A percentile compares a stretch with the other conserved stretches of the same genome.
phyloP scores from a whole-genome alignment of 2,329 filamentous ascomycete genomes.

The Aspergillus unguis region DNA sequence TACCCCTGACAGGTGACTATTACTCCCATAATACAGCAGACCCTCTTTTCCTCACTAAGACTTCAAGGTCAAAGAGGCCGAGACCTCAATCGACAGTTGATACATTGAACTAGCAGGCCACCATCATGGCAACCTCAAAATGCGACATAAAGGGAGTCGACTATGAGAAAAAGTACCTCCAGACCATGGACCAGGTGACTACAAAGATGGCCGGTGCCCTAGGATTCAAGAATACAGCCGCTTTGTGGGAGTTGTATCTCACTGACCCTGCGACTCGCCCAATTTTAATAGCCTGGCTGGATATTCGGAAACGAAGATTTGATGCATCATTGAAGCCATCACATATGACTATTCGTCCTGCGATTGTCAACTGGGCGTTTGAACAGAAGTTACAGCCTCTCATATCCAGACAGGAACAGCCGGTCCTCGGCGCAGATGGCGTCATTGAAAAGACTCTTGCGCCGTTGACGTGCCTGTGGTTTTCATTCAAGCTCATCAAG shows the following conservation, averaged over 20 bases:
- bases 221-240: neutral
- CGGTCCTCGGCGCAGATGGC: neutral
- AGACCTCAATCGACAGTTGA: too few species aligned
- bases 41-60: too few species aligned
- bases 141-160: neutral
- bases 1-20: too few species aligned
- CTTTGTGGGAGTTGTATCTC: neutral
- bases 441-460: neutral
- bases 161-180: neutral
- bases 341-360: neutral
- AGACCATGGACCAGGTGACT: neutral
- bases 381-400: neutral
- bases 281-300: neutral
- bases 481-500: neutral
- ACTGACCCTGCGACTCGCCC: neutral
- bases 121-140: neutral
- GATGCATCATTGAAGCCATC: neutral
- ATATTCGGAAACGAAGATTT: neutral
- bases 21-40: too few species aligned
- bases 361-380: neutral
- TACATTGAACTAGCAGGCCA: too few species aligned
- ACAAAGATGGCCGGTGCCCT: neutral
- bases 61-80: too few species aligned
- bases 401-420: neutral
- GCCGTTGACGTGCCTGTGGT: neutral